Base-by-base conservation (phyloP, 1,139 yeast genomes). In the Hemisphaericaspora xylofermentans region DNA sequence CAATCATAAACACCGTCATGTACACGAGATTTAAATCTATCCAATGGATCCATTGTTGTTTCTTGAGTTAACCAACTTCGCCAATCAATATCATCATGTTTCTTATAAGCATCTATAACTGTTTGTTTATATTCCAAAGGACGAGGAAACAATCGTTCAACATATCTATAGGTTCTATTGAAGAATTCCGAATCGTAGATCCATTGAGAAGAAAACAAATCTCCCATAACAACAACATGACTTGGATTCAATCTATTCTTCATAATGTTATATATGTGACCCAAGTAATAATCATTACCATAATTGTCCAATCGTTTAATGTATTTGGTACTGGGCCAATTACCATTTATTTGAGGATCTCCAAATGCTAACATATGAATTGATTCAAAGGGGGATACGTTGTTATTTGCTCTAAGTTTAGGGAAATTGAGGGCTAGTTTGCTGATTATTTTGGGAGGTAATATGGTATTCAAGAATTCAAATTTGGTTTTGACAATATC, bases 271-370 rank as follows among this genome's bases (percentile, higher is more conserved):
- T 84, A 89, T 30, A 91, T 82, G 56, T 91, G 97, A 2, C 95
- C 95, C 48, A 93, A 66, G 56, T 83, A 93, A 53, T 80, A 76
- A 66, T 93, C 98, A 61, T 91, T 93, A 1, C 96, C 98, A 54
- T 65, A 84, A 41, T 87, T 84, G 56, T 93, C 98, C 27, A 93
- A 66, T 41, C 88, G 63, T 49, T 87, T 84, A 45, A 88, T 71
- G 54, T 83, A 81, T n/a, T 83, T 78, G 1, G 95, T 84, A 38
- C 70, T 67, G 9, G 76, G 76, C 84, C 88, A 82, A 49, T 82
- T 79, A 1, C 98, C 98, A 48, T 91, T 85, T 60, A 93, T 89
- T 63, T 93, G 98, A 0, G 98, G 98, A 58, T 93, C 98, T 9
- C 98, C 98, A 61, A 89, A 84, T 2, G 95, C 84, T 51, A 89